phyloP scores from a whole-genome alignment of 345 rosid species.

The Balakata baccata region DNA sequence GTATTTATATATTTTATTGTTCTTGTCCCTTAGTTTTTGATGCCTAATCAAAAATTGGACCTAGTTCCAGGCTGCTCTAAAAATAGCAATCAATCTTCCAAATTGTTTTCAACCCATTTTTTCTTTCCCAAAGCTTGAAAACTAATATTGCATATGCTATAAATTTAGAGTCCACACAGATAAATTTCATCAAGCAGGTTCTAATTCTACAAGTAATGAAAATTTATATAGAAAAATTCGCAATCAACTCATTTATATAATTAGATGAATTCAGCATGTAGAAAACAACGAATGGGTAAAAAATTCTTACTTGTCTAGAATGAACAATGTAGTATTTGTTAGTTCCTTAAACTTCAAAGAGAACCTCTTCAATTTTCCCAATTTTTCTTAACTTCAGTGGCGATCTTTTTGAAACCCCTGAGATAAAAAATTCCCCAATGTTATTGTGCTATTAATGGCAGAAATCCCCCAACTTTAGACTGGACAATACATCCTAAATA shows the following conservation, averaged over 20 bases:
- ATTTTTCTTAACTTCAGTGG: too few species aligned
- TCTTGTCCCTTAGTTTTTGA: too few species aligned
- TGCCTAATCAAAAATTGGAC: too few species aligned
- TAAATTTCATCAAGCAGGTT: neutral
- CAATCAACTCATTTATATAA: neutral
- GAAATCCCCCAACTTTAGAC: too few species aligned
- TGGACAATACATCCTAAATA: too few species aligned
- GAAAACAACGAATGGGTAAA: neutral
- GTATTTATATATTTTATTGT: too few species aligned
- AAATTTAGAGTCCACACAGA: neutral
- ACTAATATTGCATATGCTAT: neutral
- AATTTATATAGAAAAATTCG: too few species aligned
- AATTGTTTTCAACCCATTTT: neutral
- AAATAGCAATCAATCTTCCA: neutral
- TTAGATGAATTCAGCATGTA: neutral
- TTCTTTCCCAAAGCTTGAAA: neutral
- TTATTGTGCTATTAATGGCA: too few species aligned
- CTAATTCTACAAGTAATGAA: too few species aligned
- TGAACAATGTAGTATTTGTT: slow-evolving; percentile 69
- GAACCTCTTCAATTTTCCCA: slow-evolving; percentile 83
- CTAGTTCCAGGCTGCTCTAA: too few species aligned
- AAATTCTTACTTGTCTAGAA: slow-evolving; percentile 86
- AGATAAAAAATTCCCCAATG: too few species aligned
- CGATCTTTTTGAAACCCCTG: slow-evolving; percentile 72
- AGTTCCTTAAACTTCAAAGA: slow-evolving; percentile 85